Evolutionary conservation across 2,329 filamentous ascomycete species (phyloP).

Genomic region (Tolypocladium cylindrosporum): DNA sequence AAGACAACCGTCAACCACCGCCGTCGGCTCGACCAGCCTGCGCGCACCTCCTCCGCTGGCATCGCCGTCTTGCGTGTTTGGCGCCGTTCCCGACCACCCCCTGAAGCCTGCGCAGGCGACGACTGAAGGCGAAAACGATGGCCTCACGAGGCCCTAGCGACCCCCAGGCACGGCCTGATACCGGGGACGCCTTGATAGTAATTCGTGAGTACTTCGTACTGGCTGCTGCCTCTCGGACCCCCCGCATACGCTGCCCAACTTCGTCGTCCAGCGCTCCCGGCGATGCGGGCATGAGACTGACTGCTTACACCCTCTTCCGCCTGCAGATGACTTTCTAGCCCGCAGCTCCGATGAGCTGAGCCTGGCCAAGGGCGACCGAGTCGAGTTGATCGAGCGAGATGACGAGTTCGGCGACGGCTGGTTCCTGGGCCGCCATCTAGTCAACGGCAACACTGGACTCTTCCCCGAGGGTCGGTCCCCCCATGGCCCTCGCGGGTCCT

Average conservation of each 20-base stretch:
- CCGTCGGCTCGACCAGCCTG: not conserved
- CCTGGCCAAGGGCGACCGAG: conserved; percentile 72
- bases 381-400: conserved; percentile 75
- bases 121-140: conserved; percentile 19
- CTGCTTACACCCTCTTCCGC: not conserved
- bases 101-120: not conserved
- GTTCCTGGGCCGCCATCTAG: conserved; percentile 68
- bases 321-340: conserved; percentile 78
- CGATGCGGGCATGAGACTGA: not conserved
- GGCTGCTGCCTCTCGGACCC: conserved; percentile 12
- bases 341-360: conserved; percentile 89
- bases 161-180: conserved; percentile 38
- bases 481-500: not conserved
- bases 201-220: conserved; percentile 47
- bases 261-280: not conserved
- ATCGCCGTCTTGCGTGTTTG: not conserved
- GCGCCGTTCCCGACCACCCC: not conserved
- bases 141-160: conserved; percentile 29
- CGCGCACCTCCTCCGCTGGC: not conserved
- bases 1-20: not conserved
- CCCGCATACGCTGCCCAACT: not conserved
- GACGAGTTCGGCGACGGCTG: conserved; percentile 85
- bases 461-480: conserved; percentile 65
- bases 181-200: conserved; percentile 59
- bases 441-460: conserved; percentile 64